Evolutionary conservation across 2,329 filamentous ascomycete species (phyloP), one percentile per base, ranked within the genome.

Genomic region (Moelleriella libera): DNA sequence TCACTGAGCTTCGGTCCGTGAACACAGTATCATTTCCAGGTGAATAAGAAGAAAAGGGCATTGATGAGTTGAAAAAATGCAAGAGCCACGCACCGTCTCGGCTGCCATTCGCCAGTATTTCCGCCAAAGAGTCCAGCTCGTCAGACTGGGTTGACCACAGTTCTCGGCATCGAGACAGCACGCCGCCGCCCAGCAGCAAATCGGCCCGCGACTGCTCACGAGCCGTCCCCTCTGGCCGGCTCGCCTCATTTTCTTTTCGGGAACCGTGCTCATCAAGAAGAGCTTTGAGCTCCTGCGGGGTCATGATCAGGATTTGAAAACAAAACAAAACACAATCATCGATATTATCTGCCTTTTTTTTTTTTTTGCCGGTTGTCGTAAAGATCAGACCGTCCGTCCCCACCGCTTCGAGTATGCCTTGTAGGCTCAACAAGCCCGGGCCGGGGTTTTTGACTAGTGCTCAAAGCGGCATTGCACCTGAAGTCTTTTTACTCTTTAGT

Each of bases 101-200:
- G 52, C 75, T 76, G 5, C 68, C 72, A 53, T 80, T 70, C 1
- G 70, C 77, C 0, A 80, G 57, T 48, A 70, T 72, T 56, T 78
- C 69, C 2, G 71, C 70, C 40, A 75, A 61, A 2, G 55, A 48
- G 47, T 73, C 70, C 12, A 80, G 60, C 1, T 70, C 63, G 7
- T 60, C 52, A 0, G 64, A 66, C 1, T 61, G 60, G 6, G 68
- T 54, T 34, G 63, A 58, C 61, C 68, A 71, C 4, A 70, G 60
- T 14, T 68, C 54, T 44, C 64, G 60, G 12, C 68, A 67, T 2
- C 57, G 56, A 6, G 54, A 55, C 40, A 74, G 56, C 0, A 75
- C 21, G 21, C 21, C 21, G 21, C 21, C 21, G 21, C 21, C 21
- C 21, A 21, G 21, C 3, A 21, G 21, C 21, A 21, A 21, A 21